Evolutionary conservation across 2,329 filamentous ascomycete species (phyloP), one percentile per base, ranked within the genome.

Genomic region (Colletotrichum sp.): DNA sequence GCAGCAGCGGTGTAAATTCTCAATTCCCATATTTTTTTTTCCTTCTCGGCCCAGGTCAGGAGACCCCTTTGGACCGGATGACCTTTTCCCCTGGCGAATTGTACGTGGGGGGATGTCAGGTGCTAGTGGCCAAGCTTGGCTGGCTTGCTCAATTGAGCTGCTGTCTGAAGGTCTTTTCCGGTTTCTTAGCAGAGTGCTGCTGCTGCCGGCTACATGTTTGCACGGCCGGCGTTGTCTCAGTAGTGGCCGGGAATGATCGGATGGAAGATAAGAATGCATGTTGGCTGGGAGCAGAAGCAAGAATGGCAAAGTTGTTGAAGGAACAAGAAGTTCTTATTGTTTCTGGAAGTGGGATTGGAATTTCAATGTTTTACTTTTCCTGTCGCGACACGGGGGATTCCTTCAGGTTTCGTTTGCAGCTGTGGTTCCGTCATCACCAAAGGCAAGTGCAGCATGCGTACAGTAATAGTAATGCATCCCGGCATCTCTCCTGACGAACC

Each of bases 31-130:
- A 26, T 44, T 72, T 28, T 9, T 21, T 62, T n/a, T 26, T 26
- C 1, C n/a, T 21, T 5, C 10, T 52, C n/a, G n/a, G 44, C 44
- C 28, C 1, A 62, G 36, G 64, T 74, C 70, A 76, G 49, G 59
- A 76, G 70, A 76, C 70, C 59, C 39, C n/a, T 21, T 24, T 52
- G 68, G 57, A 10, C 49, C 71, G 70, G 64, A 52, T 76, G 44
- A 52, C 64, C 49, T 36, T 69, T 69, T 65, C 70, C 70, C 74
- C 59, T 76, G 69, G 26, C 68, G 34, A 39, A 12, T 36, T 63
- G 26, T 63, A 16, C 69, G 69, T 72, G 69, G 73, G 69, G 73
- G 44, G 16, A 5, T 13, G 69, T 73, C 64, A 63, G 63, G 13
- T 73, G 57, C 39, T 69, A 57, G 69, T 44, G 62, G 63, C 63